A percentile compares a stretch with the other conserved stretches of the same genome.
Evolutionary conservation across 805 yeast genomes (phyloP).

Genomic region (Candida pini): DNA sequence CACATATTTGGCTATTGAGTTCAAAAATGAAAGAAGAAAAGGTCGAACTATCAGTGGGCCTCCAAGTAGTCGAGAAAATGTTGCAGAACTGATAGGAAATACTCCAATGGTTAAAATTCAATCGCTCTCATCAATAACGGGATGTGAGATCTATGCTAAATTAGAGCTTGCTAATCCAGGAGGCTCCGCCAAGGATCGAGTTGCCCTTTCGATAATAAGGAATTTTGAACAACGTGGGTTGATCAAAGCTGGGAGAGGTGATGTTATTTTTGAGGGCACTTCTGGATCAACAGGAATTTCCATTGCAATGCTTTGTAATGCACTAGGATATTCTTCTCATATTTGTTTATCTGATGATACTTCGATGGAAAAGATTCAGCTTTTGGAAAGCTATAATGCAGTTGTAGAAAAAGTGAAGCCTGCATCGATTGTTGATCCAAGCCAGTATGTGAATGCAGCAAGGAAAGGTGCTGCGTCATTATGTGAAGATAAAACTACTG

Average conservation of each 20-base stretch:
- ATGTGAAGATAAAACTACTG: slow-evolving; percentile 32
- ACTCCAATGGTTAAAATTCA: slow-evolving; percentile 77
- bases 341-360: slow-evolving; percentile 96
- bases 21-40: background rate
- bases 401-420: slow-evolving; percentile 81
- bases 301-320: slow-evolving; percentile 82
- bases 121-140: slow-evolving; percentile 66
- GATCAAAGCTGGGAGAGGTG: slow-evolving; percentile 56
- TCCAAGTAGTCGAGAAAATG: slow-evolving; percentile 13
- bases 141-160: slow-evolving; percentile 82
- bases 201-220: slow-evolving; percentile 77
- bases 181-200: slow-evolving; percentile 93
- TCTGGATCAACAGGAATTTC: slow-evolving; percentile 97
- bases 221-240: slow-evolving; percentile 58
- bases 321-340: slow-evolving; percentile 84
- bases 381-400: slow-evolving; percentile 75
- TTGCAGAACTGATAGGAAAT: slow-evolving; percentile 71
- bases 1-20: background rate
- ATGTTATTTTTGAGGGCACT: slow-evolving; percentile 88
- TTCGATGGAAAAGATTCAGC: slow-evolving; percentile 69
- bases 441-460: slow-evolving; percentile 89
- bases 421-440: slow-evolving; percentile 90
- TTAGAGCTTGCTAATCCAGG: slow-evolving; percentile 85
- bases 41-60: background rate
- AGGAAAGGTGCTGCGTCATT: slow-evolving; percentile 54